Evolutionary conservation across 441 rosid species (phyloP).

Genomic region (Daphne laureola): DNA sequence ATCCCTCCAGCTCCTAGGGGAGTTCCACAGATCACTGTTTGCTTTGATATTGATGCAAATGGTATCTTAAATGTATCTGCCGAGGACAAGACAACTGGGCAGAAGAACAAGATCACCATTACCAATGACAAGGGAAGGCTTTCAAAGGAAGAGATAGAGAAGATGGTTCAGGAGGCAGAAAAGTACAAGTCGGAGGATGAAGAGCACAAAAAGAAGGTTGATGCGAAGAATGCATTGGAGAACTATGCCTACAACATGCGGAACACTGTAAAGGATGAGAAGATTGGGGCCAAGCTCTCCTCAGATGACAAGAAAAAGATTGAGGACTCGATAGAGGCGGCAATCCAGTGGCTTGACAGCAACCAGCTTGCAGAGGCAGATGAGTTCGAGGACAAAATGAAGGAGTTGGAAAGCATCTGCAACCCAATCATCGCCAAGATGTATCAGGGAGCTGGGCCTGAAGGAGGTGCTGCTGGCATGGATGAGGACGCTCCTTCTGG

Average conservation of each 20-base stretch:
- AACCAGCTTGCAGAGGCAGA: conserved; percentile 53
- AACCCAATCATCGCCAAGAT: conserved; percentile 58
- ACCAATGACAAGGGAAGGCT: conserved; percentile 60
- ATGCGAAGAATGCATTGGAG: conserved; percentile 51
- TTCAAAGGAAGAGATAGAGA: conserved; percentile 56
- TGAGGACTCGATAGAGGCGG: conserved; percentile 37
- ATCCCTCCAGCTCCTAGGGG: conserved; percentile 58
- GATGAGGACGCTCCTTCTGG: conserved; percentile 40
- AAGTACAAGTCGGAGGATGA: conserved; percentile 58
- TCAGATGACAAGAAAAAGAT: conserved; percentile 48
- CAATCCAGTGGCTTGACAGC: conserved; percentile 50
- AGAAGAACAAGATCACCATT: conserved; percentile 60
- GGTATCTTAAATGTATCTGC: conserved; percentile 64
- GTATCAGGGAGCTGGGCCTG: conserved; percentile 50
- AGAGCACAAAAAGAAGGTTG: conserved; percentile 52
- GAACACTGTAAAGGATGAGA: conserved; percentile 52
- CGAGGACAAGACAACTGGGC: conserved; percentile 58
- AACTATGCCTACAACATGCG: conserved; percentile 60
- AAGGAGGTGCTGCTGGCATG: conserved; percentile 35
- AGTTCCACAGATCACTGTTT: conserved; percentile 57
- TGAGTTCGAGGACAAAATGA: conserved; percentile 57
- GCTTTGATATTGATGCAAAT: conserved; percentile 53
- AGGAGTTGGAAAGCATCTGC: conserved; percentile 56
- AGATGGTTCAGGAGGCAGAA: conserved; percentile 64
- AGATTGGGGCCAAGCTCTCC: conserved; percentile 38